Evolutionary conservation across 2,329 filamentous ascomycete genomes (phyloP), one percentile per base, ranked within the genome.

Genomic region (Cadophora malorum): DNA sequence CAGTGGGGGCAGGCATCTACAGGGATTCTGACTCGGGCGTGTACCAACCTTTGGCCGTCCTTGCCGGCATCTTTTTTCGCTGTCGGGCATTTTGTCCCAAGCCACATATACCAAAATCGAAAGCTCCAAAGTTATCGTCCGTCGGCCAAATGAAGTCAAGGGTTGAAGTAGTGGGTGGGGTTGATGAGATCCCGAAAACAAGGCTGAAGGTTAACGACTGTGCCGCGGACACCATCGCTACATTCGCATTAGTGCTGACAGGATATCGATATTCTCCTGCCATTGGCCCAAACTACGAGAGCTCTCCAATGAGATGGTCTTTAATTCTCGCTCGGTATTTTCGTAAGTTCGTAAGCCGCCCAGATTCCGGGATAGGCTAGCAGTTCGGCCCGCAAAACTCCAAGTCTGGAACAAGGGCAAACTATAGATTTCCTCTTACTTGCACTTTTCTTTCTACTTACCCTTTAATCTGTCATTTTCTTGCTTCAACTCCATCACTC

Each of bases 21-120:
- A 45, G 41, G 41, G 41, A 45, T 45, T 19, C 3, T 14, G 12
- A 14, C 41, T 19, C 16, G n/a, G 41, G 14, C 2, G 14, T 10
- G 9, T 41, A 53, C 49, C 38, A 4, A 21, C 31, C 63, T 65
- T 65, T 21, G 63, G 63, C 45, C 25, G 52, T 35, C 63, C 53
- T n/a, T 35, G 23, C 25, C 63, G 53, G 3, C 9, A 3, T n/a
- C 31, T 38, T 33, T 64, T 64, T 33, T 53, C 49, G 2, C 31
- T 9, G 23, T 53, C 61, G 12, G 61, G 23, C 61, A 55, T 64
- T 4, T 41, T 45, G 31, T 6, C 38, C 28, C 28, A 3, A 28
- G 3, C 28, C 9, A 55, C 14, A 49, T 8, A 21, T 49, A 49
- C 9, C 5, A 49, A 49, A n/a, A 49, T 2, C 19, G 45, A 49